Evolutionary conservation across 179 eudicot genomes (phyloP).

Genomic region (Beta corolliflora): DNA sequence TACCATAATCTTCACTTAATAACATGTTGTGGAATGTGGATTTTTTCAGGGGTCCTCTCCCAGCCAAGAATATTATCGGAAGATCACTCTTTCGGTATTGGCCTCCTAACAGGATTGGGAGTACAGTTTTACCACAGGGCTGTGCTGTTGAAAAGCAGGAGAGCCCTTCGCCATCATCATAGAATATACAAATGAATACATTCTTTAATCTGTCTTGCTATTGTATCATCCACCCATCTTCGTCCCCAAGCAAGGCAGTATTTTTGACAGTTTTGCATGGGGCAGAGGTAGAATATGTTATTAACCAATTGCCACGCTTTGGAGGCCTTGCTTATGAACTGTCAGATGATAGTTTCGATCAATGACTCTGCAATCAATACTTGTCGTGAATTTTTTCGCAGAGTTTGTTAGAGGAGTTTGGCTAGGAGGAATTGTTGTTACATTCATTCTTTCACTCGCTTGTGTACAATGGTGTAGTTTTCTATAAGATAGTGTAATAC

Average conservation of each 20-base stretch:
- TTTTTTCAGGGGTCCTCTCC: constrained; percentile 80
- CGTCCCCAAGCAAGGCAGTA: not conserved
- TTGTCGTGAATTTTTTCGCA: not conserved
- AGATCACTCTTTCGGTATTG: constrained; percentile 87
- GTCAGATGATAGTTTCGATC: not conserved
- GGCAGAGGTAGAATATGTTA: not conserved
- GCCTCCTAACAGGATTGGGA: constrained; percentile 74
- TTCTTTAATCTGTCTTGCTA: not conserved
- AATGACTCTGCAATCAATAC: not conserved
- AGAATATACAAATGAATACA: not conserved
- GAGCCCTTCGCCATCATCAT: constrained; percentile 31
- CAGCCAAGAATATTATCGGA: constrained; percentile 83
- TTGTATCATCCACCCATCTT: not conserved
- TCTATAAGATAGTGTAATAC: not conserved
- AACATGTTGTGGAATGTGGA: not conserved
- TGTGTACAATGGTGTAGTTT: too few species aligned
- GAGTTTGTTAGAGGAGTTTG: not conserved
- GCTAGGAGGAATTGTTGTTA: not conserved
- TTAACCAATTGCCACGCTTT: not conserved
- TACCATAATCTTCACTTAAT: not conserved
- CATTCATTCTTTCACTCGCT: not conserved
- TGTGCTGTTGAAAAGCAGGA: constrained; percentile 52
- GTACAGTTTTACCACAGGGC: constrained; percentile 64
- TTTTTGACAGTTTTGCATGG: not conserved
- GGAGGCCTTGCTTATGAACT: not conserved